Percentiles rank a stretch among this genome's conserved stretches.
These are phyloP conservation scores for Kodamaea plutei DNA, from an alignment of 1,139 yeast species.

Conservation along the genomic window DNA sequence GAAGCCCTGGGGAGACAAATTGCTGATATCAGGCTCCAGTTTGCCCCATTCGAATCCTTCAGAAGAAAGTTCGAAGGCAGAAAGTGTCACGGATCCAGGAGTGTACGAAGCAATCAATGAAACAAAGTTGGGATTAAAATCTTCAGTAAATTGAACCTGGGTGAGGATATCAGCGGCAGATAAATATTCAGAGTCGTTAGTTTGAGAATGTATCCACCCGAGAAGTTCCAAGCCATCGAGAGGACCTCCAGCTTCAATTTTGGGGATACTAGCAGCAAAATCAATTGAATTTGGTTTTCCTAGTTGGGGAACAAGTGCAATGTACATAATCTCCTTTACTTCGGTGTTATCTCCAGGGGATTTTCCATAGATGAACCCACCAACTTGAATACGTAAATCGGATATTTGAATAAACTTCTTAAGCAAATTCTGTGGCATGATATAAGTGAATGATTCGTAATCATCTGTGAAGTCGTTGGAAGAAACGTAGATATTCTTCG, in stretches of 20 bases:
- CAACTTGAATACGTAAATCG: constrained; percentile 79
- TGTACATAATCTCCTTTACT: constrained; percentile 71
- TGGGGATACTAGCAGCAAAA: constrained; percentile 50
- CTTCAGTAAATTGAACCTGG: constrained; percentile 45
- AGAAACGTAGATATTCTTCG: constrained; percentile 69
- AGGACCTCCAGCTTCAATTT: constrained; percentile 25
- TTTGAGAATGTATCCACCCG: constrained; percentile 82
- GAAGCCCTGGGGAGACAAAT: constrained; percentile 58
- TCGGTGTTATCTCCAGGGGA: constrained; percentile 67
- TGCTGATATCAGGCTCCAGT: constrained; percentile 49
- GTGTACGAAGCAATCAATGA: constrained; percentile 69
- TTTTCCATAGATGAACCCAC: constrained; percentile 73
- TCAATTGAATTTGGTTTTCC: constrained; percentile 69
- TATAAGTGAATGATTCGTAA: constrained; percentile 54
- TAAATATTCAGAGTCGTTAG: constrained; percentile 56
- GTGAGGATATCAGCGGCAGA: constrained; percentile 70
- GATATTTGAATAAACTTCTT: constrained; percentile 76
- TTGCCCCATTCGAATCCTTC: constrained; percentile 81
- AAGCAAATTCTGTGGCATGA: constrained; percentile 78
- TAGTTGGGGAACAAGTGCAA: constrained; percentile 85
- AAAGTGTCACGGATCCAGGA: constrained; percentile 79
- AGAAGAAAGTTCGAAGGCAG: constrained; percentile 57
- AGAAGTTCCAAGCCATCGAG: constrained; percentile 53
- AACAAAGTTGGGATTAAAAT: constrained; percentile 37
- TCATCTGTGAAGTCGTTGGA: constrained; percentile 40